Evolutionary conservation across 2,329 filamentous ascomycete genomes (phyloP), one percentile per base, ranked within the genome.

Genomic region (Thielaviopsis populi): DNA sequence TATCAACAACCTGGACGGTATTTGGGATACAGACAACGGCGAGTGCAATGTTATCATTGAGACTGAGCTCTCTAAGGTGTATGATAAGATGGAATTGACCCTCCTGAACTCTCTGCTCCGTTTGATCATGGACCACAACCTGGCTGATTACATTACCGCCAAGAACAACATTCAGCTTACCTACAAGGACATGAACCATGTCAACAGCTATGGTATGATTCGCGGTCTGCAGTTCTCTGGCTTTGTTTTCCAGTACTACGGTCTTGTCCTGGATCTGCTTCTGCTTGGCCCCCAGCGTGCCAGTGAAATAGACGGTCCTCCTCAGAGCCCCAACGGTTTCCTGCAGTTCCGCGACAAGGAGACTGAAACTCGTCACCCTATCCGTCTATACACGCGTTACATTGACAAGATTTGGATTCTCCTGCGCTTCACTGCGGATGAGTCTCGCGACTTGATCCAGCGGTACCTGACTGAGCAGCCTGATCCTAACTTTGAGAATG

Each of bases 161-260:
- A 99, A 99, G 83, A 99, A 99, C 79, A 99, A 99, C 72, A 94
- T 99, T 13, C 92, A 96, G 73, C 82, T 99, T 67, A 96, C 95
- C 67, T 99, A 99, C 80, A 99, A 99, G 78, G 94, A 99, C 70
- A 99, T 99, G 94, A 97, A 96, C 72, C 94, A 99, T 71, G 94
- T 95, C 72, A 99, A 99, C 76, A 95, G 90, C 72, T 99, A 97
- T 72, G 94, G 94, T 69, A 88, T 99, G 87, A 96, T 99, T 70
- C 90, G 94, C 70, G 94, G 95, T 69, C 81, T 99, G 17, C 95
- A 99, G 69, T 99, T 99, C 76, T 96, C 94, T 1, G 94, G 90
- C 0, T 99, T 99, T 68, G 94, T 99, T 24, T 99, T 99, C 81
- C 94, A 99, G 73, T 99, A 91, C 79, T 99, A 99, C 70, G 94